A percentile compares a stretch with the other conserved stretches of the same genome.
phyloP scores from a whole-genome alignment of 2,329 filamentous ascomycete genomes.

The Aspergillus viridinutans region DNA sequence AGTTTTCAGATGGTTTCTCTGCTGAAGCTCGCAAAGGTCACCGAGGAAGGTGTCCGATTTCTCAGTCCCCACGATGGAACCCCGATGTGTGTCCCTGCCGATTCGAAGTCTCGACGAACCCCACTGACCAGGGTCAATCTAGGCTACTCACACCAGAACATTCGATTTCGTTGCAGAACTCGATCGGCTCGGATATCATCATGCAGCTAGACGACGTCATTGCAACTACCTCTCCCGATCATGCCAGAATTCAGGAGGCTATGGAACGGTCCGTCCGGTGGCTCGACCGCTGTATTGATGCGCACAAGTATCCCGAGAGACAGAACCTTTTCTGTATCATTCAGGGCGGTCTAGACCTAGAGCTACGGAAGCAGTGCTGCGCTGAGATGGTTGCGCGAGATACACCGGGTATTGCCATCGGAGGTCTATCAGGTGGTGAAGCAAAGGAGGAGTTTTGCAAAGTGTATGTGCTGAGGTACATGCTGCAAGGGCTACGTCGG shows the following conservation, averaged over 20 bases:
- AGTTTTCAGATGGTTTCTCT: constrained; percentile 99
- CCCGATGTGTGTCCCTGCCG: constrained; percentile 61
- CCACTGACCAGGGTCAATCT: not conserved
- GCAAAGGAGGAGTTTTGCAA: constrained; percentile 89
- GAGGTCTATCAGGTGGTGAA: constrained; percentile 89
- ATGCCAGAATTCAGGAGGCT: constrained; percentile 81
- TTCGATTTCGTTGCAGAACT: constrained; percentile 93
- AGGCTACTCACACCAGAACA: constrained; percentile 91
- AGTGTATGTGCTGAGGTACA: constrained; percentile 48
- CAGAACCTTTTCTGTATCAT: constrained; percentile 99
- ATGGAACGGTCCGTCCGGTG: constrained; percentile 93
- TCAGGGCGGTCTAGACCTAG: constrained; percentile 86
- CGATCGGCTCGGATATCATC: constrained; percentile 96
- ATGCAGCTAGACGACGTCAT: constrained; percentile 99
- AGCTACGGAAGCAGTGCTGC: constrained; percentile 79
- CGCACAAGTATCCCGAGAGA: constrained; percentile 73
- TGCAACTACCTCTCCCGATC: constrained; percentile 89
- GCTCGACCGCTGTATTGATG: constrained; percentile 90
- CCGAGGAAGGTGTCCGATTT: constrained; percentile 92
- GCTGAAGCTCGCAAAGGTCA: constrained; percentile 86
- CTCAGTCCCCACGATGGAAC: constrained; percentile 92
- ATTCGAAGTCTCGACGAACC: not conserved
- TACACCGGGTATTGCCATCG: constrained; percentile 95
- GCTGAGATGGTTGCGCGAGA: constrained; percentile 81
- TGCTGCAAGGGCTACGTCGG: not conserved